Base-by-base conservation (phyloP, 768 basidiomycete genomes). In the Lentinula edodes region DNA sequence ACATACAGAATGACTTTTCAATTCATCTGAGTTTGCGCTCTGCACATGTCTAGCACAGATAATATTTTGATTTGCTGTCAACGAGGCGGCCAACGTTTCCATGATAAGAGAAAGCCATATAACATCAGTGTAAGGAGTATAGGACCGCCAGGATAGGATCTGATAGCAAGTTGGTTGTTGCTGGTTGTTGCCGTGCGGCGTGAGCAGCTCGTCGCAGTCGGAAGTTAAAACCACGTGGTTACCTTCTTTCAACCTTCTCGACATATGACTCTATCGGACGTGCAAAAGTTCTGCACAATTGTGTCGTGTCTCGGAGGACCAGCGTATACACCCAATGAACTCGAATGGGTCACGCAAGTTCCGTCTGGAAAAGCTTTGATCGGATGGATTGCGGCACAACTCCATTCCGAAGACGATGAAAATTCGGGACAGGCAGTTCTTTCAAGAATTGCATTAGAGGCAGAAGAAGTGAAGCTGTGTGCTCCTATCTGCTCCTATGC, bases 341-440 rank as follows among this genome's bases (percentile, higher is more conserved):
- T 78, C 0, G 69, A 72, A 58, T 74, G 74, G 74, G 70, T 72
- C 2, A 59, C 62, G 18, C 69, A 72, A 60, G 59, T 75, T 2
- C 71, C 76, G 6, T 67, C 69, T 6, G 75, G 76, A 2, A 67
- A 68, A 34, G 54, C 53, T 32, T 63, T 78, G 10, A 43, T 78
- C 20, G 65, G 74, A 34, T 75, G 74, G 73, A 62, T 79, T 12
- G 70, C 69, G 6, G 66, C 60, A 18, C 77, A 77, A 61, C 35
- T 43, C 50, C 12, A 35, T 50, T 6, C 15, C 23, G 32, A 56
- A 64, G 20, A 65, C 38, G 58, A 46, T 35, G 20, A 13, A 23
- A 38, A 52, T 43, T 12, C 16, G 16, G 34, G 18, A 32, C 56
- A 63, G 52, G 69, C 65, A 16, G 64, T 69, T 6, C 52, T 77